Conservation (phyloP, 2,329 filamentous ascomycete genomes). For the Ophiostoma ips region DNA sequence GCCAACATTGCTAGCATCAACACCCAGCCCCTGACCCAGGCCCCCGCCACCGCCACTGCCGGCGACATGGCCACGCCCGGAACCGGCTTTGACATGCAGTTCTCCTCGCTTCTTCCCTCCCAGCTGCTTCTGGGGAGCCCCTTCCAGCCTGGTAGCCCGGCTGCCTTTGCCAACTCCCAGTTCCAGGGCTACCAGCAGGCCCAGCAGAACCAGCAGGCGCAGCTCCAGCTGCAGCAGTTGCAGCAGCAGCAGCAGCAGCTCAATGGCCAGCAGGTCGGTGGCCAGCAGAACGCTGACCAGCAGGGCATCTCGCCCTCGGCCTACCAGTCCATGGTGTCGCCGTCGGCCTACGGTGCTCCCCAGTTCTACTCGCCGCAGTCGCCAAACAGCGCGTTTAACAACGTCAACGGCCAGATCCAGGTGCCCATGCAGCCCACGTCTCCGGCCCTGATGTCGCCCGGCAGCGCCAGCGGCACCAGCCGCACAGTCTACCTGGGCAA, state of each 20-base stretch:
- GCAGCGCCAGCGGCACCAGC: slow-evolving; percentile 78
- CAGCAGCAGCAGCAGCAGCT: slow-evolving; percentile 43
- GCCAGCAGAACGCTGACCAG: slow-evolving; percentile 54
- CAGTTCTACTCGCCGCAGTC: slow-evolving; percentile 80
- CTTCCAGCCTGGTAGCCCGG: slow-evolving; percentile 88
- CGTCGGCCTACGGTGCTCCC: slow-evolving; percentile 66
- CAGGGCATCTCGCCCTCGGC: slow-evolving; percentile 66
- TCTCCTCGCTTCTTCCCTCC: slow-evolving; percentile 87
- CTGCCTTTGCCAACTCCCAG: slow-evolving; percentile 78
- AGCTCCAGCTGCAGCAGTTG: slow-evolving; percentile 74
- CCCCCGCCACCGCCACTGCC: slow-evolving; percentile 28
- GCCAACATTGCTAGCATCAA: slow-evolving; percentile 87
- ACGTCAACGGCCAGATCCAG: slow-evolving; percentile 45
- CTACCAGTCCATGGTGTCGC: slow-evolving; percentile 76
- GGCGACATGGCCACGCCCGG: slow-evolving; percentile 75
- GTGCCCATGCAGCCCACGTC: slow-evolving; percentile 53
- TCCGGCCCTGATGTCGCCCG: slow-evolving; percentile 62
- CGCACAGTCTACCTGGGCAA: slow-evolving; percentile 95
- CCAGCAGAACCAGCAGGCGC: slow-evolving; percentile 48
- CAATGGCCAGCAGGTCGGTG: slow-evolving; percentile 53
- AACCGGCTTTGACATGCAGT: slow-evolving; percentile 93
- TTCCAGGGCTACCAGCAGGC: slow-evolving; percentile 74
- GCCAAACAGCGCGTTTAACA: slow-evolving; percentile 62
- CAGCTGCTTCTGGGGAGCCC: slow-evolving; percentile 90
- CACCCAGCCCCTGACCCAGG: slow-evolving; percentile 50